phyloP scores from a whole-genome alignment of 352 stramenopile species.

The Globisporangium mamillatum region DNA sequence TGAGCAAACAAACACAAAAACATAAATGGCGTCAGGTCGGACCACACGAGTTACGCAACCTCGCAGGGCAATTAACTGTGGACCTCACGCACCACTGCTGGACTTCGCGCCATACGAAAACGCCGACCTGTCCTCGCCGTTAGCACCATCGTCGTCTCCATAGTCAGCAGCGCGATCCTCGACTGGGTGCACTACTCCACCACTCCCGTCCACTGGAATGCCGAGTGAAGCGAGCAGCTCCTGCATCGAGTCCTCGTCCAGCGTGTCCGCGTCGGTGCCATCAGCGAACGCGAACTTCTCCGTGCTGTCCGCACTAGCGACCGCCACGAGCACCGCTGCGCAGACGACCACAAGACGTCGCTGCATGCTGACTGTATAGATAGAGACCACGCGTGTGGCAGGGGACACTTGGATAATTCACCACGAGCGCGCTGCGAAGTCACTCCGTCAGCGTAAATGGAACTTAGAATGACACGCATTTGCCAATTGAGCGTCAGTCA shows the following conservation, averaged over 20 bases:
- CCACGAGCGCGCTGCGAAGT: background rate
- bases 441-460: background rate
- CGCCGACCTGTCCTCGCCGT: background rate
- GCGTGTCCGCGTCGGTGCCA: background rate
- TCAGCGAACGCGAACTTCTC: slow-evolving; percentile 4
- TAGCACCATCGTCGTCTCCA: background rate
- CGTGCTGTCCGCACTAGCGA: background rate
- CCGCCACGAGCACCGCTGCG: background rate
- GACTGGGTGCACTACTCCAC: background rate
- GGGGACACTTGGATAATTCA: background rate
- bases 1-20: background rate
- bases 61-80: background rate
- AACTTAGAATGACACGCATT: background rate
- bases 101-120: background rate
- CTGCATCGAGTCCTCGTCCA: background rate
- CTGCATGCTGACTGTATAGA: background rate
- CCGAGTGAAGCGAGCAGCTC: slow-evolving; percentile 7
- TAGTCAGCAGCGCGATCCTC: background rate
- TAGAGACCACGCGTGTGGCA: background rate
- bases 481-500: background rate
- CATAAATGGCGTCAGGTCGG: background rate
- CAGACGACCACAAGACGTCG: background rate
- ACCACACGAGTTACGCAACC: background rate
- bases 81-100: slow-evolving; percentile 4
- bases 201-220: background rate